A percentile compares a stretch with the other conserved stretches of the same genome.
Conservation (phyloP, 495 filamentous ascomycete genomes). For the Daldinia childiae region DNA sequence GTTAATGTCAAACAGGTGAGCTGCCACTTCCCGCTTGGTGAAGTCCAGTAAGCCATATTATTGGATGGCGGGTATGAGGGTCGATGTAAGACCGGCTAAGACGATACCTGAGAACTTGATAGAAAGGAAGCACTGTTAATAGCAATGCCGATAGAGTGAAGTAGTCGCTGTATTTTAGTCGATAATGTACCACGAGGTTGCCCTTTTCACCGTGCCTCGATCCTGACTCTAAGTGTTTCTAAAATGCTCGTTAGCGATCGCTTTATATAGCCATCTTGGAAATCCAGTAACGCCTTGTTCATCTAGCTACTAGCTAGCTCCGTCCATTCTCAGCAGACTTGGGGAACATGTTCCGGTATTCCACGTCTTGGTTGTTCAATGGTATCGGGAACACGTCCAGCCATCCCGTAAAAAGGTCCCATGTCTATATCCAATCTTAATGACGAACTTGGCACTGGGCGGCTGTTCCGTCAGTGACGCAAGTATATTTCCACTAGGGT, state of each 20-base stretch:
- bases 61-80: slow-evolving; percentile 13
- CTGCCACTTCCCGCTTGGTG: slow-evolving; percentile 35
- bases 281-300: neutral
- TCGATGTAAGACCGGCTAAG: slow-evolving; percentile 23
- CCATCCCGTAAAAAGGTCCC: slow-evolving; percentile 5
- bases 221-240: slow-evolving; percentile 10
- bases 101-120: slow-evolving; percentile 2
- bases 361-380: neutral
- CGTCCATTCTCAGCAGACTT: neutral
- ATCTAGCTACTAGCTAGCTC: slow-evolving; percentile 11
- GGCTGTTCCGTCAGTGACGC: slow-evolving; percentile 31
- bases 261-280: slow-evolving; percentile 26
- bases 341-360: neutral
- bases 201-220: neutral
- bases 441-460: slow-evolving; percentile 17
- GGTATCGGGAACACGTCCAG: slow-evolving; percentile 1
- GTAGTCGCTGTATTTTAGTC: slow-evolving; percentile 6
- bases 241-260: slow-evolving; percentile 17
- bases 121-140: neutral
- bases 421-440: slow-evolving; percentile 6
- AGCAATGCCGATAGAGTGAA: slow-evolving; percentile 3
- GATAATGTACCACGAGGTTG: neutral
- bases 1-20: slow-evolving; percentile 32
- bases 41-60: slow-evolving; percentile 24
- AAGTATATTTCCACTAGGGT: slow-evolving; percentile 12